Evolutionary conservation across 2,329 filamentous ascomycete genomes (phyloP).

Genomic region (Diaporthe amygdali): DNA sequence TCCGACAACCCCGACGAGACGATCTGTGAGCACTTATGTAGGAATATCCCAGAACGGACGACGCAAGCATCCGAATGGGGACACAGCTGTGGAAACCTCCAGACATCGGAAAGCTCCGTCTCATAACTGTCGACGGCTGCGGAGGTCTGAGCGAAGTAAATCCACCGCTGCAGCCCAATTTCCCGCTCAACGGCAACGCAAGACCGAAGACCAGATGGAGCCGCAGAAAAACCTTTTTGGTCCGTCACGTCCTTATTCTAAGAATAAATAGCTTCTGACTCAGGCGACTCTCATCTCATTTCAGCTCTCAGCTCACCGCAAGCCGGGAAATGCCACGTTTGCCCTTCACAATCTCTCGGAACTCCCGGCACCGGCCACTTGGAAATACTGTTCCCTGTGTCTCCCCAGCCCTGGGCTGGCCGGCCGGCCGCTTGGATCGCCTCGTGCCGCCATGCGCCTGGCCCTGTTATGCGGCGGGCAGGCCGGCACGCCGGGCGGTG

Average conservation of each 20-base stretch:
- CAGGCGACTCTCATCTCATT: neutral
- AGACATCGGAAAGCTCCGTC: neutral
- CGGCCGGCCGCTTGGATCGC: neutral
- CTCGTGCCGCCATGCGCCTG: neutral
- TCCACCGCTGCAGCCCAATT: neutral
- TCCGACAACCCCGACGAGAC: neutral
- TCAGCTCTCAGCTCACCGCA: neutral
- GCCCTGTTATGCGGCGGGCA: neutral
- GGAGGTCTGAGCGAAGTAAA: neutral
- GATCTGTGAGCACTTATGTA: too few relatives aligned
- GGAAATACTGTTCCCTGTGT: neutral
- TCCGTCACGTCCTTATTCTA: neutral
- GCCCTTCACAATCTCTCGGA: neutral
- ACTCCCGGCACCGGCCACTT: conserved; percentile 1
- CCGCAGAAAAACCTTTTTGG: neutral
- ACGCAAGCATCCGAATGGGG: neutral
- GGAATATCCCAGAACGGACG: neutral
- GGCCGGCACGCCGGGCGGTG: neutral
- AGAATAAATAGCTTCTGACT: neutral
- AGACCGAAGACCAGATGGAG: neutral
- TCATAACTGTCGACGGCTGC: neutral
- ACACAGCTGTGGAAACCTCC: neutral
- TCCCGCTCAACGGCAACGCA: neutral
- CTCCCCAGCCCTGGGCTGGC: neutral
- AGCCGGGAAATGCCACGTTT: neutral